phyloP scores from a whole-genome alignment of 208 protist species.

The Lotmaria passim region DNA sequence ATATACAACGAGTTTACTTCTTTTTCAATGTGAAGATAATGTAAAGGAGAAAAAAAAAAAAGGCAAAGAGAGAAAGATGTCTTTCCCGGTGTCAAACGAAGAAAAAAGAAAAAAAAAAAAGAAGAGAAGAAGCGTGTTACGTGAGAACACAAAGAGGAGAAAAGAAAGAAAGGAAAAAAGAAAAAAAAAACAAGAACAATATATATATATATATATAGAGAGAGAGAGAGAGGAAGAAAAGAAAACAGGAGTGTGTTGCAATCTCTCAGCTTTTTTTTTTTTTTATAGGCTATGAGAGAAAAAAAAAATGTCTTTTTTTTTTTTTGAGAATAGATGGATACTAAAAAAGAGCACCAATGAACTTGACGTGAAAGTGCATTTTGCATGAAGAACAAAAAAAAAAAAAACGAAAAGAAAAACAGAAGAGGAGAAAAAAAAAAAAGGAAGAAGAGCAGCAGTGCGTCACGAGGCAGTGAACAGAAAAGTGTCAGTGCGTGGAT shows the following conservation, averaged over 20 bases:
- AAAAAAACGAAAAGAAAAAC: neutral
- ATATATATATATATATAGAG: too few relatives aligned
- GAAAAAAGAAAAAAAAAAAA: neutral
- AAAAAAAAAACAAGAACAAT: too few relatives aligned
- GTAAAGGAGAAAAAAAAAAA: neutral
- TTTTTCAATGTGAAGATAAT: neutral
- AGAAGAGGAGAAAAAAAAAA: constrained; percentile 27
- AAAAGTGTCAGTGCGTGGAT: too few relatives aligned
- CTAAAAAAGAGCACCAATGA: neutral
- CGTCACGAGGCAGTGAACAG: too few relatives aligned
- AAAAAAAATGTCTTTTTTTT: neutral
- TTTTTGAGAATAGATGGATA: neutral
- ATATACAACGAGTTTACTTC: neutral
- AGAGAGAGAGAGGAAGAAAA: neutral
- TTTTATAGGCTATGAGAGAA: neutral
- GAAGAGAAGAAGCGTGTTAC: constrained; percentile 6
- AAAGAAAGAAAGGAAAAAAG: constrained; percentile 6
- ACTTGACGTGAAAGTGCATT: constrained; percentile 8
- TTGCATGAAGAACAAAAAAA: too few relatives aligned
- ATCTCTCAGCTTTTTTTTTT: neutral
- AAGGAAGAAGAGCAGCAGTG: too few relatives aligned
- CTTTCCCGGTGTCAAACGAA: neutral
- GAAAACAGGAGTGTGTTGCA: neutral
- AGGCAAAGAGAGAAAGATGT: neutral
- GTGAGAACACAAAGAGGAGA: neutral